These are phyloP conservation scores for Beta corolliflora DNA, from an alignment of 179 eudicot species.

Conservation along the genomic window DNA sequence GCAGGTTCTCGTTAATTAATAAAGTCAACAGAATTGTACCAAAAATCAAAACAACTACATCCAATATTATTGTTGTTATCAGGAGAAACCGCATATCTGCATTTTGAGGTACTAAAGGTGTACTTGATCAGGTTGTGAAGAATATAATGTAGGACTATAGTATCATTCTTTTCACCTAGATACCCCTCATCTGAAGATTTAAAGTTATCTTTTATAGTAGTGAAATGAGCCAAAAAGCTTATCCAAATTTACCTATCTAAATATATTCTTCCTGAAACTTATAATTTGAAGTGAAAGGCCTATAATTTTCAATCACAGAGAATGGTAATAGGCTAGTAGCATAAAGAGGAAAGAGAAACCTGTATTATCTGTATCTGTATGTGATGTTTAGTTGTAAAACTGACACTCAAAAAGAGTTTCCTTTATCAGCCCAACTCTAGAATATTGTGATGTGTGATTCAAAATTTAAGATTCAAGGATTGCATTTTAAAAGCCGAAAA, in stretches of 20 bases:
- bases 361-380: too few relatives aligned
- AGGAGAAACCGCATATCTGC: not conserved
- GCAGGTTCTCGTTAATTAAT: not conserved
- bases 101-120: not conserved
- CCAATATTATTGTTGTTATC: not conserved
- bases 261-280: too few relatives aligned
- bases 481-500: not conserved
- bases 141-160: not conserved
- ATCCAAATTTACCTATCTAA: too few relatives aligned
- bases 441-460: not conserved
- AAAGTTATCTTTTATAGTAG: not conserved
- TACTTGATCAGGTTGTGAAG: not conserved
- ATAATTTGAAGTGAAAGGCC: too few relatives aligned
- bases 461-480: not conserved
- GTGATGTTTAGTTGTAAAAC: too few relatives aligned
- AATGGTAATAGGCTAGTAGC: too few relatives aligned
- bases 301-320: too few relatives aligned
- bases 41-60: not conserved
- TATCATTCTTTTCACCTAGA: not conserved
- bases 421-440: too few relatives aligned
- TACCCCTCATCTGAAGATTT: not conserved
- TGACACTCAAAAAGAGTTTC: too few relatives aligned
- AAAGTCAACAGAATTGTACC: not conserved
- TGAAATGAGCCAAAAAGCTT: not conserved
- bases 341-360: too few relatives aligned